These are phyloP conservation scores for Diaporthe vaccinii DNA, from an alignment of 2,329 filamentous ascomycete genomes.

Conservation along the genomic window DNA sequence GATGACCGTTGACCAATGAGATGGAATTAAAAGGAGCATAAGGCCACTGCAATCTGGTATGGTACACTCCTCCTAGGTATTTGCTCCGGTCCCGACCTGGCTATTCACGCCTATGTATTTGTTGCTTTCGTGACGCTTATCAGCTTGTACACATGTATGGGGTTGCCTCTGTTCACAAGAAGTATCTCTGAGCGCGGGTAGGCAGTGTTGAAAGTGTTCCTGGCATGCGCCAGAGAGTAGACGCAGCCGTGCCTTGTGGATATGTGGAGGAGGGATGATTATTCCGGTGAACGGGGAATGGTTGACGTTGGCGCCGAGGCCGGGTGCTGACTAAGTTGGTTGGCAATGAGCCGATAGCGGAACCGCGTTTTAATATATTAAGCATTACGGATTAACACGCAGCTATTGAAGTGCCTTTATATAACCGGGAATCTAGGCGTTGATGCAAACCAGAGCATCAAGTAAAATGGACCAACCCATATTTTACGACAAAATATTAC, in stretches of 20 bases:
- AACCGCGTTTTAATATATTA: background rate
- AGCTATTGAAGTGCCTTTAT: too few species aligned
- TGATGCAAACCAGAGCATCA: too few species aligned
- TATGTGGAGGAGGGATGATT: accelerated
- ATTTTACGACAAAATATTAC: too few species aligned
- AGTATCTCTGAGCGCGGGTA: background rate
- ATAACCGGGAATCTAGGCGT: too few species aligned
- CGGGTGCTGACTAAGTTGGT: background rate
- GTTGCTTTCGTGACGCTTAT: background rate
- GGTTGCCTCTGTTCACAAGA: too few species aligned
- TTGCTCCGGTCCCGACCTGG: background rate
- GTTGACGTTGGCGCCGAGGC: background rate
- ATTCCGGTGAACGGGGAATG: background rate
- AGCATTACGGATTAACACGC: too few species aligned
- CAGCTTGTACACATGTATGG: background rate
- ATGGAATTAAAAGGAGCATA: background rate
- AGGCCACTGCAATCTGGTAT: background rate
- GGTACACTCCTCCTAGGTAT: background rate
- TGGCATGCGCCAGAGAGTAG: too few species aligned
- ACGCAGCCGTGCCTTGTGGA: background rate
- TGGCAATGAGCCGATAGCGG: constrained; percentile 1
- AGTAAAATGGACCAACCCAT: too few species aligned
- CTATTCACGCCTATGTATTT: background rate
- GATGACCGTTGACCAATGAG: background rate
- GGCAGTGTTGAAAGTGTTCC: too few species aligned